phyloP scores from a whole-genome alignment of 305 asterid species.

The Fraxinus floribunda region DNA sequence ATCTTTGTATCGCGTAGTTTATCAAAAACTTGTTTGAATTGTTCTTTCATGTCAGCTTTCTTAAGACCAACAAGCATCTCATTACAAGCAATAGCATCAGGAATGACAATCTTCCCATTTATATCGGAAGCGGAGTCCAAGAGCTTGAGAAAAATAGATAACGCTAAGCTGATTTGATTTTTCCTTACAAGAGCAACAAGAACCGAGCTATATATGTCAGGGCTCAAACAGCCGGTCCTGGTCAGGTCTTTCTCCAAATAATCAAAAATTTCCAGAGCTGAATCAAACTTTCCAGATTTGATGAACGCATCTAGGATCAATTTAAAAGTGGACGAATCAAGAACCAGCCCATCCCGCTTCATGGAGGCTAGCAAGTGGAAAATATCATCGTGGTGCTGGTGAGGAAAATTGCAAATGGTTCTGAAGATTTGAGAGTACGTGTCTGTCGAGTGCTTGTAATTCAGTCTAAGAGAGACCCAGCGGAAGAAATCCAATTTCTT shows the following conservation, averaged over 20 bases:
- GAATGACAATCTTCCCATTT: slow-evolving; percentile 32
- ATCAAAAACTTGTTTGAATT: slow-evolving; percentile 53
- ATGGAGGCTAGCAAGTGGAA: slow-evolving; percentile 51
- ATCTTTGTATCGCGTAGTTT: slow-evolving; percentile 54
- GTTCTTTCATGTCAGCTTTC: slow-evolving; percentile 65
- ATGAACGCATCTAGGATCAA: slow-evolving; percentile 71
- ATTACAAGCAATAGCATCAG: slow-evolving; percentile 75
- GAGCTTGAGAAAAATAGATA: slow-evolving; percentile 68
- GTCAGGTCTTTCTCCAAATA: slow-evolving; percentile 53
- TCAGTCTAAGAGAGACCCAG: slow-evolving; percentile 64
- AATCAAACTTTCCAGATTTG: slow-evolving; percentile 58
- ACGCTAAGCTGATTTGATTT: slow-evolving; percentile 59
- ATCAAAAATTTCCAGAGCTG: slow-evolving; percentile 63
- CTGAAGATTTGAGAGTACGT: slow-evolving; percentile 65
- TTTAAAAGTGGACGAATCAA: slow-evolving; percentile 62
- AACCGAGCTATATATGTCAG: slow-evolving; percentile 62
- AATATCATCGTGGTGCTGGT: slow-evolving; percentile 48
- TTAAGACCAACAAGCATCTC: slow-evolving; percentile 80
- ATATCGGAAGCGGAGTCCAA: slow-evolving; percentile 40
- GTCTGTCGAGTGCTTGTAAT: slow-evolving; percentile 62
- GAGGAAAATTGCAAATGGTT: slow-evolving; percentile 45
- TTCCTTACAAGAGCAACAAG: slow-evolving; percentile 73
- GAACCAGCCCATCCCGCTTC: slow-evolving; percentile 51
- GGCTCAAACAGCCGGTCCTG: slow-evolving; percentile 39
- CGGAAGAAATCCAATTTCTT: slow-evolving; percentile 65